Evolutionary conservation across 139 green algal species (phyloP), one percentile per base, ranked within the genome.

Genomic region (Coelastrella sp.): DNA sequence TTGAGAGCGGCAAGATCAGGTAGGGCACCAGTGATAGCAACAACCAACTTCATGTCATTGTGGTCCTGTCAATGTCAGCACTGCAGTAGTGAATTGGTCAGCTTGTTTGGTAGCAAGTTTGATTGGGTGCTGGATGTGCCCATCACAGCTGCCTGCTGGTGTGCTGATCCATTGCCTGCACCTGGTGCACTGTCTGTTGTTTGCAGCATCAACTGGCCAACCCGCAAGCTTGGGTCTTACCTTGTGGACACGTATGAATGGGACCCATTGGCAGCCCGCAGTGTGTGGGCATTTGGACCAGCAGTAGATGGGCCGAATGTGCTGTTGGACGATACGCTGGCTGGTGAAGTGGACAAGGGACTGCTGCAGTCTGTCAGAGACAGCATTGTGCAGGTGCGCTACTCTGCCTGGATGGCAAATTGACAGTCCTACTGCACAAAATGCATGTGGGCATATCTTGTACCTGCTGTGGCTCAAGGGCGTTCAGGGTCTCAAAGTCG

Each of bases 251-350:
- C 97, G 59, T 99, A 99, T 91, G 97, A 98, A 79, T 99, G 98
- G 98, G 98, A 99, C 91, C 66, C 98, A 79, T 93, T 99, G 72
- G 98, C 97, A 5, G 97, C 97, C 56, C 94, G 97, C 74, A 97
- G 96, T 61, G 93, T 99, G 35, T 99, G 98, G 98, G 98, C 98
- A 6, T 99, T 99, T 94, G 97, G 98, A 0, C 98, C 98, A 12
- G 96, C 99, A 82, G 56, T 78, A 7, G 35, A 96, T 68, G 97
- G 98, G 15, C 95, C 98, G 81, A 99, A 99, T 92, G 93, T 97
- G 74, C 93, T 99, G 87, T 87, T 99, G 91, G 97, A 99, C 83
- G 98, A 99, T 93, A 99, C 97, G 10, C 94, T 99, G 66, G 93
- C 97, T 72, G 91, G 84, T 0, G 97, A 99, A 88, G 96, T 98